phyloP scores from a whole-genome alignment of 768 basidiomycete genomes.

The Lyophyllum atratum region DNA sequence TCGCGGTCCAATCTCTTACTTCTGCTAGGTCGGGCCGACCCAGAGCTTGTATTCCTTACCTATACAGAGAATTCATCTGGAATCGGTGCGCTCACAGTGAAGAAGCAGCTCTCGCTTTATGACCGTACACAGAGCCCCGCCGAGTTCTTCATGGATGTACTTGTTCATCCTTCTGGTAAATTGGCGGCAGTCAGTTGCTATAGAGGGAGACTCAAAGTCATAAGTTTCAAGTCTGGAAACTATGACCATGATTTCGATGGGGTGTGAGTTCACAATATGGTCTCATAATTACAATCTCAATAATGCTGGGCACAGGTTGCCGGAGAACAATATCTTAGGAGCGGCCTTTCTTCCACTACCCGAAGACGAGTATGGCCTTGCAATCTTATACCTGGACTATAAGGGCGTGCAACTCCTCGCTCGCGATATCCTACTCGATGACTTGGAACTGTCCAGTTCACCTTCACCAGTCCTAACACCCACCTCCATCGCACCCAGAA shows the following conservation, averaged over 20 bases:
- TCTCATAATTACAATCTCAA: neutral
- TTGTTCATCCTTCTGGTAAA: conserved; percentile 65
- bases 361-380: conserved; percentile 51
- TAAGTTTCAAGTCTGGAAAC: conserved; percentile 56
- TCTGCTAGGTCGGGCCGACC: conserved; percentile 76
- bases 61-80: conserved; percentile 42
- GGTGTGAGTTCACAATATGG: conserved; percentile 45
- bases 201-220: conserved; percentile 66
- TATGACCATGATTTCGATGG: conserved; percentile 62
- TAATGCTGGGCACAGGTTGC: conserved; percentile 42
- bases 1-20: conserved; percentile 56
- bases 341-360: conserved; percentile 59
- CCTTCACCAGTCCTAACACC: conserved; percentile 52
- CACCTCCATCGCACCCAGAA: conserved; percentile 51
- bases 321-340: conserved; percentile 69
- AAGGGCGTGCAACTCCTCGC: conserved; percentile 63
- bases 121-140: conserved; percentile 60
- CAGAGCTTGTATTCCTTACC: conserved; percentile 65
- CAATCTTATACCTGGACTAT: conserved; percentile 69
- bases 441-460: conserved; percentile 50
- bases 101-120: conserved; percentile 51
- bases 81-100: conserved; percentile 37
- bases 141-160: conserved; percentile 71
- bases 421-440: conserved; percentile 52
- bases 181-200: conserved; percentile 69